Conservation (phyloP, 139 green algal genomes). For the Tetradesmus obliquus region DNA sequence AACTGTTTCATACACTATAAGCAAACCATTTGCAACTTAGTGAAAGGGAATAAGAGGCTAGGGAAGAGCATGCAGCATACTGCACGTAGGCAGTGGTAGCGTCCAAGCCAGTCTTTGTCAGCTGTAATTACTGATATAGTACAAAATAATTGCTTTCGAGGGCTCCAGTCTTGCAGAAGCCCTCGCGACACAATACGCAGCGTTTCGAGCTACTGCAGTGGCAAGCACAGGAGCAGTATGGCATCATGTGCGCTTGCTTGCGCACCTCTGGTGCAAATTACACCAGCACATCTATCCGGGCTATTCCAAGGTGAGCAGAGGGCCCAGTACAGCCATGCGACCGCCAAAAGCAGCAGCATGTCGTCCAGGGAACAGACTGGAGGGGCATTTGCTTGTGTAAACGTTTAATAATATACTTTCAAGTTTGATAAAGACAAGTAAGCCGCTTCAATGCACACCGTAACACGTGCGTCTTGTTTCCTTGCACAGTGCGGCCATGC, state of each 20-base stretch:
- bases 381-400: neutral
- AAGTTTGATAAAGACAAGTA: neutral
- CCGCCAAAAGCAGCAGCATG: neutral
- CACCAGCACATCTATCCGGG: neutral
- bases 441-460: neutral
- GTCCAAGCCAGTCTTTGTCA: neutral
- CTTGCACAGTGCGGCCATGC: conserved; percentile 53
- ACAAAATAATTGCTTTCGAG: neutral
- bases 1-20: no score
- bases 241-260: conserved; percentile 18
- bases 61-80: neutral
- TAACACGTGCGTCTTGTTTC: neutral
- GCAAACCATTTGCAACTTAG: no score
- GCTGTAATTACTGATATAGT: neutral
- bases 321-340: neutral
- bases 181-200: neutral
- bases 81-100: neutral
- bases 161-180: neutral
- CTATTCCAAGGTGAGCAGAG: neutral
- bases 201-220: conserved; percentile 10
- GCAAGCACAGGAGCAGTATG: neutral
- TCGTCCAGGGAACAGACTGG: neutral
- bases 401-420: neutral
- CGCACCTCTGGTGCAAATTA: conserved; percentile 7
- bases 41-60: neutral